Base-by-base conservation (phyloP, 495 filamentous ascomycete species). In the Aspergillus sclerotiicarbonarius region DNA sequence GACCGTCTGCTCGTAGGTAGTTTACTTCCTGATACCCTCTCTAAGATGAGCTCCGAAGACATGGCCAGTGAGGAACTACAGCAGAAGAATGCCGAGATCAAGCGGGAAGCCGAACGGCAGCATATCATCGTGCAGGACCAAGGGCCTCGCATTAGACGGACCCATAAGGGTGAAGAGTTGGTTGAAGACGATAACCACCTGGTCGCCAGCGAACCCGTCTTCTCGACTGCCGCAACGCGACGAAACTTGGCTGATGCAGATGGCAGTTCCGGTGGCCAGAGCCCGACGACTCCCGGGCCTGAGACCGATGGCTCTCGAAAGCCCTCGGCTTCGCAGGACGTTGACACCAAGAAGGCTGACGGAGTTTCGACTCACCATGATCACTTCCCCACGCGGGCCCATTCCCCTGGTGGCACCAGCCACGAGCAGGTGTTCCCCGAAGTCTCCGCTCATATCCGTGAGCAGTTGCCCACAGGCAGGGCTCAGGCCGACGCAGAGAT, bases 91-190 rank as follows among this genome's bases (percentile, higher is more conserved):
- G 89, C 89, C 12, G 78, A 82, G 56, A 86, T 89, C 71, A 85
- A 86, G 62, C 81, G 86, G 51, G 88, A 92, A 67, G 85, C 88
- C 1, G 94, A 97, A 60, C 89, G 94, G 60, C 92, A 96, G 62
- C 85, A 91, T 51, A 90, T 92, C 49, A 84, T 96, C 51, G 81
- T 92, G 31, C 84, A 90, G 39, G 90, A 96, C 37, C 86, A 92
- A 62, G 85, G 84, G 0, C 94, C 93, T 7, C 84, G 92, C 4
- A 88, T 96, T 55, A 83, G 92, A 63, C 86, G 89, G 61, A 97
- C 93, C 2, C 94, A 98, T 69, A 98, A 97, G 71, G 94, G 94
- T 30, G 92, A 97, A 57, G 94, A 98, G 66, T 57, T 96, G 13
- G 82, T 98, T 35, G 91, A 90, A 51, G 86, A 89, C 32, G 89